Percentiles rank a stretch among this genome's conserved stretches.
These are phyloP conservation scores for Byssochlamys sp. DNA, from an alignment of 2,329 filamentous ascomycete genomes.

Conservation along the genomic window DNA sequence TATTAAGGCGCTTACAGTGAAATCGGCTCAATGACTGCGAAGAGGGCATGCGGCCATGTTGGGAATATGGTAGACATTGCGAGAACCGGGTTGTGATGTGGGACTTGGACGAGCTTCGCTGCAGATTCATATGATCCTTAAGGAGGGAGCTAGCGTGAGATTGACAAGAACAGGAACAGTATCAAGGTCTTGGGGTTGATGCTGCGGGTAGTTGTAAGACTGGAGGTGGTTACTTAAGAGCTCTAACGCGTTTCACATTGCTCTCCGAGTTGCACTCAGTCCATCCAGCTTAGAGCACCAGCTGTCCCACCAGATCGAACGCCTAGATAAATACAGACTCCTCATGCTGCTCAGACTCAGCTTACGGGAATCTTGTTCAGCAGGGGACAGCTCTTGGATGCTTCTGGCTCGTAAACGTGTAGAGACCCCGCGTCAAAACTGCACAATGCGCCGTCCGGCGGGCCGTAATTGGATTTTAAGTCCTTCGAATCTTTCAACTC, in stretches of 20 bases:
- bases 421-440: neutral
- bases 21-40: slow-evolving; percentile 59
- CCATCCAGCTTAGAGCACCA: neutral
- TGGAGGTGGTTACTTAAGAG: neutral
- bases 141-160: neutral
- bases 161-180: neutral
- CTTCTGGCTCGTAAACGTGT: neutral
- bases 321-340: neutral
- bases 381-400: neutral
- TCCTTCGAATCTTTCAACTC: neutral
- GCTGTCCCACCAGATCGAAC: neutral
- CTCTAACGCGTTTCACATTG: neutral
- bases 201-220: neutral
- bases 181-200: neutral
- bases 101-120: neutral
- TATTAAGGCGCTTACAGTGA: slow-evolving; percentile 46
- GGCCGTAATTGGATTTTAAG: neutral
- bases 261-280: neutral
- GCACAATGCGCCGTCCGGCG: neutral
- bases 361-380: neutral
- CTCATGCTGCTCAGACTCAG: neutral
- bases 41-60: slow-evolving; percentile 53
- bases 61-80: slow-evolving; percentile 46
- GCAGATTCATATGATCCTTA: neutral
- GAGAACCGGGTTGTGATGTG: slow-evolving; percentile 1